Evolutionary conservation across 2,329 filamentous ascomycete genomes (phyloP), one percentile per base, ranked within the genome.

Genomic region (Fusarium sp.): DNA sequence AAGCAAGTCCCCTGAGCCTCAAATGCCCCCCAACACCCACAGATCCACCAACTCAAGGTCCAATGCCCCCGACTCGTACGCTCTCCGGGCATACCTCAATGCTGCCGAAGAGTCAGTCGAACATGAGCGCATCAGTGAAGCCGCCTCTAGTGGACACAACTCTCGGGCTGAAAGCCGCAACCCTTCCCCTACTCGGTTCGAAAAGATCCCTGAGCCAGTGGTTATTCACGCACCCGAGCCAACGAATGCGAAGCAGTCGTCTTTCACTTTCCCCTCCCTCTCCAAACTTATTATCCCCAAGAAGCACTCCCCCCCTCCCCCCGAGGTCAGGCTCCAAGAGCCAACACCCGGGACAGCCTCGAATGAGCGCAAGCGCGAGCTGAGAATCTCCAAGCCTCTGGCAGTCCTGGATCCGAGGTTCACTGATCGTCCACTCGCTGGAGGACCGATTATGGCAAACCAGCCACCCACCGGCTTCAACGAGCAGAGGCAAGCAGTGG

Each of bases 251-350:
- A 38, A 38, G 35, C 35, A 38, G 16, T 38, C 35, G 16, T 38
- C 35, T 7, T 38, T 38, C 35, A 38, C 85, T 0, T 77, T 85
- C 2, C 83, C 85, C 0, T 84, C 85, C 0, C 70, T 86, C 1
- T 80, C 80, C 2, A 83, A 83, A 25, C 76, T 86, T 0, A 77
- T 81, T 0, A 76, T 85, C 13, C 83, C 86, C 0, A 87, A 83
- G 74, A 83, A 84, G 72, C 84, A 86, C 74, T 84, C 86, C 1
- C 85, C 84, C 0, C 85, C 84, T 0, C 35, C 38, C 18, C 18
- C 36, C 10, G 18, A 40, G 38, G 36, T 38, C 8, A 38, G 36
- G 16, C 36, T 40, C 18, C 38, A 40, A 40, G 38, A 11, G 18
- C 18, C 18, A 1, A 20, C 38, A 40, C 38, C 38, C 5, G 18